Evolutionary conservation across 225 moss, liverwort and hornwort genomes (phyloP), one percentile per base, ranked within the genome.

Genomic region (Straminergon stramineum): DNA sequence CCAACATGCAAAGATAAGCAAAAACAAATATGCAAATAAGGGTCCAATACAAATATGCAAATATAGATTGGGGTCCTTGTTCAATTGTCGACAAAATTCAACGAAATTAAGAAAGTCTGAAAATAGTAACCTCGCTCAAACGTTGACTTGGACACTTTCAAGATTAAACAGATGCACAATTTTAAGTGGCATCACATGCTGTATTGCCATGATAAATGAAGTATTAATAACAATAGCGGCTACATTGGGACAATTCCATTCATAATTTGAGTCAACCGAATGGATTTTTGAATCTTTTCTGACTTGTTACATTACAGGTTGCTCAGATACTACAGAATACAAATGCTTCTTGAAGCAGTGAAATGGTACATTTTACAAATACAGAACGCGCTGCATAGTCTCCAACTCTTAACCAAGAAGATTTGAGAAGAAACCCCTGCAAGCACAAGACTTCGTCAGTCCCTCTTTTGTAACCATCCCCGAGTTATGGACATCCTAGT

Each of bases 351-450:
- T 53, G 62, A 87, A 68, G 90, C 48, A 69, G 41, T 78, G 71
- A 79, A 88, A 86, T 88, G 75, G 79, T 91, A 91, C 86, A 80
- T 31, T 85, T 71, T 87, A 88, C 74, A 91, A 84, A 61, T n/a
- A 67, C 61, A 76, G 70, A 91, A 85, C 11, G 41, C 20, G 66
- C 55, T 35, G 52, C 75, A 68, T 48, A 32, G 57, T 64, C 84
- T 86, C 77, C 81, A 61, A 56, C 68, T 89, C 89, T 82, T n/a
- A 93, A 87, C 93, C 90, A 75, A 95, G 83, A 82, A 95, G 56
- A 73, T 58, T 91, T 78, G 91, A 90, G 76, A 95, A 93, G 87
- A 95, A 95, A 77, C 94, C 90, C 94, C 94, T 95, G 89, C 91
- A 90, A 84, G 89, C 85, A 89, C 75, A 88, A 84, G 32, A 85